Base-by-base conservation (phyloP, 2,329 filamentous ascomycete species). In the Sporothrix phasma region DNA sequence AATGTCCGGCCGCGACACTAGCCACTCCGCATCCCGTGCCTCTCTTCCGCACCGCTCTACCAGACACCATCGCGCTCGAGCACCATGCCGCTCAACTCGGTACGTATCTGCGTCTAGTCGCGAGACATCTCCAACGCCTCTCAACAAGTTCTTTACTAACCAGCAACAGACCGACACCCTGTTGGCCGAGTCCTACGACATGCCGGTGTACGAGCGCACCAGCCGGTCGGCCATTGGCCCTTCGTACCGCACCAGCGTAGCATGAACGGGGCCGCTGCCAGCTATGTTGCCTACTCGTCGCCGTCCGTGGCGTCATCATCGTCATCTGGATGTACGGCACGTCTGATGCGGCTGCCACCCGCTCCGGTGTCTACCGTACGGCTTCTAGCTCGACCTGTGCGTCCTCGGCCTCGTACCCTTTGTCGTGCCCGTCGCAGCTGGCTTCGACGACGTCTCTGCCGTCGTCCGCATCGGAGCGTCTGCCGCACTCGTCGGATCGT, bases 21-120 rank as follows among this genome's bases (percentile, higher is more conserved):
- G 11, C 49, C 34, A 45, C 61, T 43, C 61, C 13, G 56, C 49
- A 17, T 46, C 61, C 10, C 37, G 47, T 37, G 49, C 37, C 19
- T 49, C 47, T 17, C 61, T 26, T 39, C 61, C 39, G 61, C 41
- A 19, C 26, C 61, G 7, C 61, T 66, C 45, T 56, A 59, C 65
- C 29, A 22, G 5, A 24, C 54, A 6, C 13, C 62, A 3, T 51
- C 54, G 37, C 54, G 54, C 17, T 26, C 49, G 6, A 53, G 63
- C 46, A 61, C 31, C 19, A 17, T 51, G 41, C 59, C 63, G 41
- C 47, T 51, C 3, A 31, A n/a, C n/a, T 59, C 49, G 11, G 61
- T 63, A 63, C 3, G 61, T n/a, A 7, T 11, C 4, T 24, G 19
- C 17, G 19, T 24, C 11, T 1, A 22, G 51, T 15, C n/a, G 10